Base-by-base conservation (phyloP, 106 monocot genomes). In the Triglochin maritima region DNA sequence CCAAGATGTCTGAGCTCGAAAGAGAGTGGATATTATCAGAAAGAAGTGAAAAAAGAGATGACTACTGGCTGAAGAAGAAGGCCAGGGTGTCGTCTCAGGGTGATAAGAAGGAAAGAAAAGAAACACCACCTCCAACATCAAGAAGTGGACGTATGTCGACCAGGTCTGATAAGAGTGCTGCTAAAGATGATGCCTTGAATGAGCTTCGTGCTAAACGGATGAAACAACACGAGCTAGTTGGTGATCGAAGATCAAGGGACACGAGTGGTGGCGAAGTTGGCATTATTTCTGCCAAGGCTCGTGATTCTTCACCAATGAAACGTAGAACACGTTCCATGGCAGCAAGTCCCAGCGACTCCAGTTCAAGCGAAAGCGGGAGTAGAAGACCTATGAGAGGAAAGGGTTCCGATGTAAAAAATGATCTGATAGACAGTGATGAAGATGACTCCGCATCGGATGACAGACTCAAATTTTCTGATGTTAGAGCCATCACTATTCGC, bases 21-120 rank as follows among this genome's bases (percentile, higher is more conserved):
- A 67, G 94, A 52, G 90, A 95, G 81, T 83, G 87, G 90, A 90
- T 95, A 49, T 68, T 95, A 46, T 78, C 82, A 2, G 94, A 95
- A 45, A 71, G 93, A 56, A 72, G 94, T 44, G 74, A 72, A 5
- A 83, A 67, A 57, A 73, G 78, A 13, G 87, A 90, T 72, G 90
- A 90, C 47, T 85, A 87, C 64, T 64, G 79, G 60, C 56, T 90
- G 43, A 90, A 87, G 78, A 78, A 90, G 76, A 83, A 85, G 75
- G 87, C 86, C 2, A 75, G 79, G 65, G 83, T 72, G 8, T 79
- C 87, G 6, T 76, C 84, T 9, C 85, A 81, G 64, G 46, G 17
- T 64, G 84, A 81, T 9, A 66, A 62, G 63, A 89, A 76, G 62
- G 6, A 68, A 5, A 67, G 79, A 64, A 85, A 77, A 56, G 78